Base-by-base conservation (phyloP, 805 yeast genomes). In the Monosporozyma siamensis region DNA sequence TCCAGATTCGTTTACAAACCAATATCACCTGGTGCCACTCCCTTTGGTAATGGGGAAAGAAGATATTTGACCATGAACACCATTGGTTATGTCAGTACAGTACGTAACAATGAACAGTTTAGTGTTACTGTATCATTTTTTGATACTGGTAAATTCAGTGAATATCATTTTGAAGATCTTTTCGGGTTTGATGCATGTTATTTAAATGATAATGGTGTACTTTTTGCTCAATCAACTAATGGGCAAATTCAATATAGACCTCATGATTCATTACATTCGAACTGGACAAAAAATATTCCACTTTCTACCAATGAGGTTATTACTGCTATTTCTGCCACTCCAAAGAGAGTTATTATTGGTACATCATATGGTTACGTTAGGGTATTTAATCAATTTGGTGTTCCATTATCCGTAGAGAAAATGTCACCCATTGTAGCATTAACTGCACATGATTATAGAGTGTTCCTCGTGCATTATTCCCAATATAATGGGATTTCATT, bases 111-210 rank as follows among this genome's bases (percentile, higher is more conserved):
- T 22, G 66, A 65, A 2, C 74, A 77, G 50, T 75, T 78, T 45
- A 78, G 89, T 31, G 70, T 90, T n/a, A 89, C 95, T 0, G 86
- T 89, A 2, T 76, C 86, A 11, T 90, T 92, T 55, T 87, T 86
- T 55, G 97, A 90, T 58, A 69, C 82, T 41, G 77, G 86, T 0
- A 55, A 71, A 10, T 82, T 80, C 55, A 75, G 79, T 44, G 95
- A 87, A 53, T 86, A 86, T 54, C 90, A 87, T 62, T 89, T 90
- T 64, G 80, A 79, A 38, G 97, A 90, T 61, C 61, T 75, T 37
- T 70, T 72, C 46, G 72, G 75, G 11, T 86, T 71, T 61, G 95
- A 87, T 57, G 62, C 86, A 41, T 90, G 95, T 22, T 75, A 83
- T 1, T 68, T 90, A 54, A 80, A 80, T 40, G 73, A 71, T 14